Percentiles rank a stretch among this genome's conserved stretches.
These are phyloP conservation scores for Agrocybe praecox DNA, from an alignment of 768 basidiomycete species.

Conservation along the genomic window DNA sequence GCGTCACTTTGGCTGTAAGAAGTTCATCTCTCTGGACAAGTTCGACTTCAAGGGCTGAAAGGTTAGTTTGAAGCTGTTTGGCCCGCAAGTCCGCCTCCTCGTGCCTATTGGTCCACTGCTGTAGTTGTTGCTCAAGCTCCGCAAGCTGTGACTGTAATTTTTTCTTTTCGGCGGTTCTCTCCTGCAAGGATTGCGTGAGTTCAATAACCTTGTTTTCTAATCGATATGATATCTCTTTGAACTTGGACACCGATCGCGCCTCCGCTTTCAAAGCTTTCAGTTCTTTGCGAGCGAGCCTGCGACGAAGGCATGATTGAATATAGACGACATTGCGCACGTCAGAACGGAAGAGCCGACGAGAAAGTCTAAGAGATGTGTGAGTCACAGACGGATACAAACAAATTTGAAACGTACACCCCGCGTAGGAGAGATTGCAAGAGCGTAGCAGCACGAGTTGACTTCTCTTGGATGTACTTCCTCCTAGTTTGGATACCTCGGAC, in stretches of 20 bases:
- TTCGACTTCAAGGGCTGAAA: constrained; percentile 74
- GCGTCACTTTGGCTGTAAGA: constrained; percentile 71
- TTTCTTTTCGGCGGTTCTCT: constrained; percentile 89
- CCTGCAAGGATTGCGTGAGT: constrained; percentile 92
- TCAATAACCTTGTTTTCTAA: constrained; percentile 99
- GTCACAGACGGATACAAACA: background rate
- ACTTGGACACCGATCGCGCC: constrained; percentile 95
- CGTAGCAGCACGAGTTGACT: constrained; percentile 63
- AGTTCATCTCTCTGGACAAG: constrained; percentile 73
- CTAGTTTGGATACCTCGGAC: constrained; percentile 78
- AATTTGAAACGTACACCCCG: constrained; percentile 66
- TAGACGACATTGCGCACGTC: constrained; percentile 79
- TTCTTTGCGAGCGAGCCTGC: constrained; percentile 84
- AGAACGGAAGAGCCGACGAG: constrained; percentile 52
- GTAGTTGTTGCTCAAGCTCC: constrained; percentile 84
- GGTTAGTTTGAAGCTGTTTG: constrained; percentile 70
- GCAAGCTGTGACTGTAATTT: constrained; percentile 74
- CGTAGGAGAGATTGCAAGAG: constrained; percentile 83
- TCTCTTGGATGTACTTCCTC: constrained; percentile 54
- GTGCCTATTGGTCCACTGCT: constrained; percentile 82
- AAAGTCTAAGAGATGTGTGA: constrained; percentile 41
- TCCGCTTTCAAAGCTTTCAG: constrained; percentile 84
- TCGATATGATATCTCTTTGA: constrained; percentile 97
- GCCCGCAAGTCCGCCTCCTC: constrained; percentile 82
- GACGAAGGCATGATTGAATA: constrained; percentile 90